These are phyloP conservation scores for Colletotrichum higginsianum DNA, from an alignment of 2,329 filamentous ascomycete species.

Conservation along the genomic window DNA sequence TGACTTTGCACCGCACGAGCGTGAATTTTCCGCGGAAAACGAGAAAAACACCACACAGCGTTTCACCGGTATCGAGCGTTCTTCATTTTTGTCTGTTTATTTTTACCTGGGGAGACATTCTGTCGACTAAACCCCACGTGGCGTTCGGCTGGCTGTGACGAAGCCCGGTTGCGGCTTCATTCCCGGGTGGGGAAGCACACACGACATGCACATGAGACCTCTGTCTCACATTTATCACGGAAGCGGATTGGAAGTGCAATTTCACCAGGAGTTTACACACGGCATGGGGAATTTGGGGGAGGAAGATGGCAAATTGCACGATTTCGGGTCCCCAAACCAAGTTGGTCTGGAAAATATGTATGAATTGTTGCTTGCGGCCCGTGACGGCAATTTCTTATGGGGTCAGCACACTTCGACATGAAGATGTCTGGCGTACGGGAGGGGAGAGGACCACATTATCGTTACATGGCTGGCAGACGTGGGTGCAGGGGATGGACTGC, in stretches of 20 bases:
- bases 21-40: constrained; percentile 17
- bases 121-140: constrained; percentile 29
- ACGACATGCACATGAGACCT: constrained; percentile 34
- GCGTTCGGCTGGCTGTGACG: constrained; percentile 27
- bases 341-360: constrained; percentile 29
- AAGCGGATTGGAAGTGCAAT: constrained; percentile 37
- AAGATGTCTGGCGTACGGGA: constrained; percentile 28
- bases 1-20: neutral
- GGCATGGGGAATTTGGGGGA: constrained; percentile 20
- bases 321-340: constrained; percentile 23
- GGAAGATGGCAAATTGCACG: constrained; percentile 36
- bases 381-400: constrained; percentile 14
- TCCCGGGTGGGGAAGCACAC: constrained; percentile 15
- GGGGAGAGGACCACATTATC: constrained; percentile 5
- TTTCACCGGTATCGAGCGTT: constrained; percentile 24
- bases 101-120: constrained; percentile 11
- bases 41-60: constrained; percentile 33
- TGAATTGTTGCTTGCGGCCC: constrained; percentile 32
- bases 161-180: constrained; percentile 31
- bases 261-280: constrained; percentile 31
- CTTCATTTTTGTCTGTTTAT: constrained; percentile 15
- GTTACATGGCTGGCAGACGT: constrained; percentile 23
- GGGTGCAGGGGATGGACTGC: neutral
- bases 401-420: constrained; percentile 15
- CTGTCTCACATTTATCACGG: constrained; percentile 35